A percentile compares a stretch with the other conserved stretches of the same genome.
phyloP scores from a whole-genome alignment of 345 rosid genomes.

The Aegle marmelos region DNA sequence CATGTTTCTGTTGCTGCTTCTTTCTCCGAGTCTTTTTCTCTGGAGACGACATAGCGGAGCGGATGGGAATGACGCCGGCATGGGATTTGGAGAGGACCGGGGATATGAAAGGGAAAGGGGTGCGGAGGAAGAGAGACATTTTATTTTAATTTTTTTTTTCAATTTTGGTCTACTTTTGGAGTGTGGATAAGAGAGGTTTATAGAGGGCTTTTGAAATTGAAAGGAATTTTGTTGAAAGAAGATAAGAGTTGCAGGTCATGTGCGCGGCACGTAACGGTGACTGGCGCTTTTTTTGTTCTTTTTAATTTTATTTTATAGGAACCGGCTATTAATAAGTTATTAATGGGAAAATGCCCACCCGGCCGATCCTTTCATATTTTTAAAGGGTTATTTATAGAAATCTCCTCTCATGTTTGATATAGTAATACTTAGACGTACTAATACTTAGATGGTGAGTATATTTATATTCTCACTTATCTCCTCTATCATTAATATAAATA shows the following conservation, averaged over 20 bases:
- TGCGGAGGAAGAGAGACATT: slow-evolving; percentile 25
- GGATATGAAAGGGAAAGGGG: slow-evolving; percentile 14
- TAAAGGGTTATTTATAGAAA: too few species aligned
- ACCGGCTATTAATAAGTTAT: too few species aligned
- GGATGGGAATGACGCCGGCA: slow-evolving; percentile 4
- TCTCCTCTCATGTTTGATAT: too few species aligned
- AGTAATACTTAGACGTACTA: too few species aligned
- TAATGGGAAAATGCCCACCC: too few species aligned
- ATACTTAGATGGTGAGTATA: too few species aligned
- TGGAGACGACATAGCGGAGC: slow-evolving; percentile 31
- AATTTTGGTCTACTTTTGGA: neutral
- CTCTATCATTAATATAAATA: too few species aligned
- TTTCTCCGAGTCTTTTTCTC: slow-evolving; percentile 31
- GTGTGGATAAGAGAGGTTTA: slow-evolving; percentile 17
- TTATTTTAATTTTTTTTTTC: neutral
- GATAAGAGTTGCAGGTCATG: neutral
- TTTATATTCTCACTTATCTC: too few species aligned
- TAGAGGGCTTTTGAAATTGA: slow-evolving; percentile 19
- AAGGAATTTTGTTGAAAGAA: neutral
- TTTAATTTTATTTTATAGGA: too few species aligned
- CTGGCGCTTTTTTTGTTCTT: neutral
- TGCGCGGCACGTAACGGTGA: neutral
- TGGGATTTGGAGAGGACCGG: slow-evolving; percentile 10
- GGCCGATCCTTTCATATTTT: too few species aligned
- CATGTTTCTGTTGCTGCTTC: slow-evolving; percentile 21